Percentiles rank a stretch among this genome's conserved stretches.
Evolutionary conservation across 441 rosid genomes (phyloP).

Genomic region (Flueggea neowawraea): DNA sequence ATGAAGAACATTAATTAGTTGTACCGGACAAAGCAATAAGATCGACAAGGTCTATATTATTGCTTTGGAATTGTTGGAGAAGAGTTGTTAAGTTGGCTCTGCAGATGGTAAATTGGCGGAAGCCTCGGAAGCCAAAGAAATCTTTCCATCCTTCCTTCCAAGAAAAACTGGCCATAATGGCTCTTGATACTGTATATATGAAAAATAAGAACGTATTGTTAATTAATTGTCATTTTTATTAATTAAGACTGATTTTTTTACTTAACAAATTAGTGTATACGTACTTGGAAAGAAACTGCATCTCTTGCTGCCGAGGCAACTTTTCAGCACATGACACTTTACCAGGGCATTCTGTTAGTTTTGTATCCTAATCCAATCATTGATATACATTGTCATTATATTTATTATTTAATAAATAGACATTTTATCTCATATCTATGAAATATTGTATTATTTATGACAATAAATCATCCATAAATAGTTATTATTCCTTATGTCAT

Average conservation of each 20-base stretch:
- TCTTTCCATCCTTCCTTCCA: conserved; percentile 34
- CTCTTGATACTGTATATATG: conserved; percentile 17
- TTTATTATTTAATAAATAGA: too few species aligned
- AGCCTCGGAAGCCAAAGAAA: conserved; percentile 28
- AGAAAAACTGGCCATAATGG: conserved; percentile 25
- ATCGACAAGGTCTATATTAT: conserved; percentile 17
- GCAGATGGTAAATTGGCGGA: conserved; percentile 25
- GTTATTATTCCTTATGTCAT: too few species aligned
- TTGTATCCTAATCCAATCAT: too few species aligned
- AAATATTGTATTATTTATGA: too few species aligned
- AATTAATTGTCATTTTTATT: too few species aligned
- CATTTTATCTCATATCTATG: too few species aligned
- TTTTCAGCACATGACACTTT: conserved; percentile 35
- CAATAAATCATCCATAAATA: too few species aligned
- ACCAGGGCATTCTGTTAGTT: conserved; percentile 24
- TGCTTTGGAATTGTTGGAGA: conserved; percentile 11
- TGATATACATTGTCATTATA: too few species aligned
- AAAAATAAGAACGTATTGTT: background rate
- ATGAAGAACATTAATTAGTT: background rate
- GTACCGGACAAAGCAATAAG: conserved; percentile 35
- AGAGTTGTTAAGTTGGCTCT: conserved; percentile 24
- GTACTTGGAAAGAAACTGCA: conserved; percentile 27
- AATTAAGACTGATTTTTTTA: too few species aligned
- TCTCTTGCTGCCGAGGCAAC: conserved; percentile 30
- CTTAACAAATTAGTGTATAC: background rate